Percentiles rank a stretch among this genome's conserved stretches.
Conservation (phyloP, 1,284 basidiomycete genomes). For the Trichosporon ovoides region DNA sequence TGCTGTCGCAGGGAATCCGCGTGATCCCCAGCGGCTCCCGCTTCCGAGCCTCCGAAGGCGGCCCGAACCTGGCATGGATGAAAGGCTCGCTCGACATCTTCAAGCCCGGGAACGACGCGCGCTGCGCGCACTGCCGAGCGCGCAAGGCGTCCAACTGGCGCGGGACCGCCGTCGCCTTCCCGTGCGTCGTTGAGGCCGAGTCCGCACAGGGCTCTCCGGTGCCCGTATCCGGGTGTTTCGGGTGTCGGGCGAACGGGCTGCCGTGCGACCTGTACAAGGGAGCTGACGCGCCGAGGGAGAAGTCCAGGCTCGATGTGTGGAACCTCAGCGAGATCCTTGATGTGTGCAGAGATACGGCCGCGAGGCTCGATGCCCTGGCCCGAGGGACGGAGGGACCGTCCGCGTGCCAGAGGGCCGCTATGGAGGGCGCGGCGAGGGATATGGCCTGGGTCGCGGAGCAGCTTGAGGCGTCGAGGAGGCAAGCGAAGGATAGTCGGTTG, state of each 20-base stretch:
- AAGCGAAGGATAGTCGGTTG: no score
- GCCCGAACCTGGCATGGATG: not conserved
- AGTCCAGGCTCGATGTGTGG: not conserved
- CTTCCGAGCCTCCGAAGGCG: not conserved
- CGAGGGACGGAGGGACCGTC: no score
- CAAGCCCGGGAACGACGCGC: not conserved
- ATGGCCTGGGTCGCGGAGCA: no score
- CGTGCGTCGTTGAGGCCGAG: not conserved
- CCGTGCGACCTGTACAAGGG: not conserved
- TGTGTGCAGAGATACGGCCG: not conserved
- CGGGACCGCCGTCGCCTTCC: not conserved
- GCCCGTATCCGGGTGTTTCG: not conserved
- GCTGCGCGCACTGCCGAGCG: not conserved
- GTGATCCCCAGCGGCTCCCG: not conserved
- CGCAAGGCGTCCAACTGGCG: not conserved
- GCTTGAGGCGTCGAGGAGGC: no score
- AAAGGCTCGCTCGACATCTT: not conserved
- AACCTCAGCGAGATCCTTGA: not conserved
- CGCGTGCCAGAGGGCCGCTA: not conserved
- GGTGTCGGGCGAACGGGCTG: not conserved
- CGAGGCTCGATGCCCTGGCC: not conserved
- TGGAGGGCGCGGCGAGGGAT: no score
- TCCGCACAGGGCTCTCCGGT: not conserved
- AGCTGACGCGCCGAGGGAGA: not conserved
- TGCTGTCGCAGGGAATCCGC: not conserved